These are phyloP conservation scores for Fraxinus quadrangulata DNA, from an alignment of 257 asterid species.

Conservation along the genomic window DNA sequence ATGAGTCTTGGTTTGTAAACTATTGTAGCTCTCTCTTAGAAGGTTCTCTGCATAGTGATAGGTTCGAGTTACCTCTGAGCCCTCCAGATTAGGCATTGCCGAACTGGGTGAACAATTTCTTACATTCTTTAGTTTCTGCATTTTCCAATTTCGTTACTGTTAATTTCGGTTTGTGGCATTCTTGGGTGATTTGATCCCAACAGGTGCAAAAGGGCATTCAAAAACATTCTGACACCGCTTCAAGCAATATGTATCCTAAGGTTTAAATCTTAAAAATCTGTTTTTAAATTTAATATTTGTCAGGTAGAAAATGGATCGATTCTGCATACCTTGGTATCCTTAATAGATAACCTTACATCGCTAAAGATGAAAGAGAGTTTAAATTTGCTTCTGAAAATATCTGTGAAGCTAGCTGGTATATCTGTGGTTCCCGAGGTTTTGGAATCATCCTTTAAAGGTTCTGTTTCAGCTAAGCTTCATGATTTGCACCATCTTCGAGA, in stretches of 20 bases:
- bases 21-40: too few relatives aligned
- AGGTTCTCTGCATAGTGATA: too few relatives aligned
- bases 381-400: constrained; percentile 58
- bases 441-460: constrained; percentile 81
- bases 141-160: too few relatives aligned
- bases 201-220: constrained; percentile 65
- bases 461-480: constrained; percentile 66
- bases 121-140: too few relatives aligned
- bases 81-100: too few relatives aligned
- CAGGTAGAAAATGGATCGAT: constrained; percentile 11
- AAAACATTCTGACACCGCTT: constrained; percentile 53
- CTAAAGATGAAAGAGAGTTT: constrained; percentile 49
- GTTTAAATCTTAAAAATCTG: constrained; percentile 10
- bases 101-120: too few relatives aligned
- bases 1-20: too few relatives aligned
- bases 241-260: constrained; percentile 79
- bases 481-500: constrained; percentile 84
- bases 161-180: too few relatives aligned
- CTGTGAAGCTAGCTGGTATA: constrained; percentile 74
- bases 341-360: constrained; percentile 56
- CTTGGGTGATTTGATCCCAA: too few relatives aligned
- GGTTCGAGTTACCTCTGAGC: too few relatives aligned
- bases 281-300: neutral
- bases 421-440: constrained; percentile 73
- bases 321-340: constrained; percentile 53